Evolutionary conservation across 2,329 filamentous ascomycete genomes (phyloP).

Genomic region (Colletotrichum viniferum): DNA sequence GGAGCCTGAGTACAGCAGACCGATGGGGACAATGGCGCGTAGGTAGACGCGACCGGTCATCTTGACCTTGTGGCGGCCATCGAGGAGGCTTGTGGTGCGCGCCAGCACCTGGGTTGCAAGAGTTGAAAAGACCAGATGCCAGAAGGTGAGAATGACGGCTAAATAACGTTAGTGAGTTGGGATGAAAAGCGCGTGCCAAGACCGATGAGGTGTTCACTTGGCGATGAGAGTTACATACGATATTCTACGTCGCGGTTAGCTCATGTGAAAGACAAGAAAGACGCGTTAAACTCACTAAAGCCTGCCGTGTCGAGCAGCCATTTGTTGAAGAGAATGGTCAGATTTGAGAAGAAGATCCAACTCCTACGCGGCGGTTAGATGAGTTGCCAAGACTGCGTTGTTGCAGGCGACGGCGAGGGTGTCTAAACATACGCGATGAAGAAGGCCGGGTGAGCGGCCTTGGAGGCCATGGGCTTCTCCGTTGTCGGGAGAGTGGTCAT

Average conservation of each 20-base stretch:
- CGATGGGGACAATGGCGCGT: slow-evolving; percentile 68
- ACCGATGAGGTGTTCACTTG: neutral
- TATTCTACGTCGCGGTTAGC: slow-evolving; percentile 39
- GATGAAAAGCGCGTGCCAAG: neutral
- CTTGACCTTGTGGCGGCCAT: slow-evolving; percentile 64
- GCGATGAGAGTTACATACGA: slow-evolving; percentile 39
- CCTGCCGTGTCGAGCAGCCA: slow-evolving; percentile 78
- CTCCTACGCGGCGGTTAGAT: slow-evolving; percentile 43
- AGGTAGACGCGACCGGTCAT: slow-evolving; percentile 67
- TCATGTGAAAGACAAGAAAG: neutral
- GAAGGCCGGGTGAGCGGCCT: slow-evolving; percentile 26
- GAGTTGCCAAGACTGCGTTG: neutral
- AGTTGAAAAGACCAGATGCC: slow-evolving; percentile 71
- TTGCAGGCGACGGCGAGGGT: neutral
- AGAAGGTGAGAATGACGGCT: slow-evolving; percentile 67
- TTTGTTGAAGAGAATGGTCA: slow-evolving; percentile 92
- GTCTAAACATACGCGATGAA: slow-evolving; percentile 36
- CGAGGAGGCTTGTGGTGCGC: slow-evolving; percentile 66
- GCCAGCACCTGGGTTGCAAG: slow-evolving; percentile 69
- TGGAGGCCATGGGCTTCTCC: slow-evolving; percentile 25
- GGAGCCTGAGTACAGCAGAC: slow-evolving; percentile 67
- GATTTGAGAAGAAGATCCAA: slow-evolving; percentile 86
- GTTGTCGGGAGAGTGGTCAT: slow-evolving; percentile 22
- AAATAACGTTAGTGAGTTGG: neutral
- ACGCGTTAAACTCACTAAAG: slow-evolving; percentile 63